Base-by-base conservation (phyloP, 1,139 yeast genomes). In the Magnusiomyces ingens region DNA sequence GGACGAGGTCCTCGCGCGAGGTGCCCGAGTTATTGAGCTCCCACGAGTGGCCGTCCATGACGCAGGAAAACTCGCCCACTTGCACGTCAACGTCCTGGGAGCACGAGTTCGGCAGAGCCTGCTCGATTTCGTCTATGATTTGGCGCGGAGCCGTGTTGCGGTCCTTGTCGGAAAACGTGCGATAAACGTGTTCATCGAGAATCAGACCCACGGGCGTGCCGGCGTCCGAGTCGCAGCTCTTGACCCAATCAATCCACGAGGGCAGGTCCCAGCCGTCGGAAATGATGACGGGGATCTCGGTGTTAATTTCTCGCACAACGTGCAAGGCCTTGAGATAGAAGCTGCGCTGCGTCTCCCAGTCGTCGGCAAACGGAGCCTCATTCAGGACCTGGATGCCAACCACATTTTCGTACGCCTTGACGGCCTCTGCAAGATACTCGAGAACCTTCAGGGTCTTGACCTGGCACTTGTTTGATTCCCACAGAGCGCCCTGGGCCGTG, bases 231-330 rank as follows among this genome's bases (percentile, higher is more conserved):
- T 74, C 73, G 22, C 70, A 63, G 46, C 77, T 77, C 56, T 75
- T 75, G 4, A 88, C 70, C 84, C 88, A 87, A 54, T 82, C 74
- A 18, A 78, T 83, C 90, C 93, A 88, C 64, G 80, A 87, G 57
- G 79, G 79, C 2, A 94, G 78, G 82, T 90, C 84, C 98, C 98
- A 93, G 2, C 96, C 96, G 66, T 93, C 98, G 1, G 96, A 87
- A 50, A 93, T 85, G 17, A 86, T 72, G 8, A 93, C 74, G 0
- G 96, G 96, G 32, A 89, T 69, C 2, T 71, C 71, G 0, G 66
- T 53, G 63, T 88, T 85, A 11, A 74, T 72, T 26, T 71, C 67
- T 45, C 94, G 75, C 48, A 91, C 82, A 54, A 77, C 76, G 45
- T 75, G 73, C 43, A 82, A 71, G 0, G 95, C 95, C 18, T 79